Conservation (phyloP, 2,329 filamentous ascomycete genomes). For the Ophiostoma himal-ulmi region DNA sequence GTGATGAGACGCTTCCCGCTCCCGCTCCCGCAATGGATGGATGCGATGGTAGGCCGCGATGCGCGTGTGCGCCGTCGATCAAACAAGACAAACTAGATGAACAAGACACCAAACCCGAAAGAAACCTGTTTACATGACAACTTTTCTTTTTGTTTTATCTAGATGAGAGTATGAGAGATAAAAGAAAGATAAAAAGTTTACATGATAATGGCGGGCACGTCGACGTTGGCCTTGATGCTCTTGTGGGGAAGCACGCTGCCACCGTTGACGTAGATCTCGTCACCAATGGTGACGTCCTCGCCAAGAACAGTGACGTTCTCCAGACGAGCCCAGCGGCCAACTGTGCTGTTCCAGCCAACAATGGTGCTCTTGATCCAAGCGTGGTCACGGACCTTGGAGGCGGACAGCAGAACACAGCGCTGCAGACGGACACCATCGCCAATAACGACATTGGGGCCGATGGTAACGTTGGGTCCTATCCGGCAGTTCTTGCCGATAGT, state of each 20-base stretch:
- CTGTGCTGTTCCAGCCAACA: constrained; percentile 94
- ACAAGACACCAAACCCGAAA: constrained; percentile 2
- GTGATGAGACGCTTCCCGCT: not conserved
- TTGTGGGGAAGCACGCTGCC: constrained; percentile 94
- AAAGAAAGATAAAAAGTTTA: constrained; percentile 32
- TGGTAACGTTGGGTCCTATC: constrained; percentile 94
- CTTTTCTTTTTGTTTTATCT: not conserved
- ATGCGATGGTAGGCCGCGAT: not conserved
- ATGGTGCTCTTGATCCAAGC: constrained; percentile 99
- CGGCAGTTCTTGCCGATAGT: constrained; percentile 98
- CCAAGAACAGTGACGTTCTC: constrained; percentile 98
- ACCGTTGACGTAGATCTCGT: constrained; percentile 98
- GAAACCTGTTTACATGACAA: not conserved
- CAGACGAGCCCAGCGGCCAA: constrained; percentile 90
- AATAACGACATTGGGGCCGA: constrained; percentile 85
- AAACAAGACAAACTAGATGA: constrained; percentile 10
- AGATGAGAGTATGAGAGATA: not conserved
- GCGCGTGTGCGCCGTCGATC: constrained; percentile 11
- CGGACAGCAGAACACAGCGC: constrained; percentile 80
- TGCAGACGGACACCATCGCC: constrained; percentile 93
- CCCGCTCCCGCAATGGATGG: not conserved
- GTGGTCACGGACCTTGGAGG: constrained; percentile 95
- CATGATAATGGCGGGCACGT: constrained; percentile 67
- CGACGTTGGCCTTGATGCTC: constrained; percentile 97
- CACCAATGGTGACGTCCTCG: constrained; percentile 94